Evolutionary conservation across 306 rosid genomes (phyloP).

Genomic region (Cajanus cajan): DNA sequence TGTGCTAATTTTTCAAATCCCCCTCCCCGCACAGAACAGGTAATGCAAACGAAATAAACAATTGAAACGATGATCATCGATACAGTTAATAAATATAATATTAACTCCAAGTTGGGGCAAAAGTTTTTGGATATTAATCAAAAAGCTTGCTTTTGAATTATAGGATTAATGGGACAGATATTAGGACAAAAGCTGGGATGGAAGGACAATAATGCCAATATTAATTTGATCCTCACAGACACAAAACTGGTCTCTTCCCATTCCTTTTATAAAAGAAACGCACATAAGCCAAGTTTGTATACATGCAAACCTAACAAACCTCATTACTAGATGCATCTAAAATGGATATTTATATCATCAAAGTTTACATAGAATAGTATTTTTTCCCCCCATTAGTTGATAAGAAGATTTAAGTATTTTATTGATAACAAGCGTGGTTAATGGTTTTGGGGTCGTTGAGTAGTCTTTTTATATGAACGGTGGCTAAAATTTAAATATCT

Average conservation of each 20-base stretch:
- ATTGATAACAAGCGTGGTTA: background rate
- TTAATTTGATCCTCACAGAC: conserved; percentile 1
- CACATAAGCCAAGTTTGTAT: conserved; percentile 14
- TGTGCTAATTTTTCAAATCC: background rate
- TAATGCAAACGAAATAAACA: conserved; percentile 15
- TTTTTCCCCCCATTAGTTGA: background rate
- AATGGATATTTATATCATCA: background rate
- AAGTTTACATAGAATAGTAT: background rate
- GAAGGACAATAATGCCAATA: conserved; percentile 26
- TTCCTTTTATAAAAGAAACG: conserved; percentile 8
- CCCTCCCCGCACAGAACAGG: background rate
- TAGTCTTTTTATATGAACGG: conserved; percentile 4
- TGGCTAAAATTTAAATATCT: conserved; percentile 10
- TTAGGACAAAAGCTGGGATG: conserved; percentile 46
- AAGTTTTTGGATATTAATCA: conserved; percentile 31
- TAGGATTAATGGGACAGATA: conserved; percentile 38
- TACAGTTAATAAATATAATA: conserved; percentile 25
- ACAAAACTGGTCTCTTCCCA: conserved; percentile 7
- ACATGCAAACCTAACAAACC: conserved; percentile 15
- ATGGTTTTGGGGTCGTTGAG: conserved; percentile 2
- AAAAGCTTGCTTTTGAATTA: conserved; percentile 33
- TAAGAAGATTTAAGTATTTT: background rate
- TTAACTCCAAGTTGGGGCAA: conserved; percentile 41
- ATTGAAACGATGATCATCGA: conserved; percentile 33
- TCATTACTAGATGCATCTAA: background rate